A percentile compares a stretch with the other conserved stretches of the same genome.
These are phyloP conservation scores for Lepiota brunneoincarnata DNA, from an alignment of 768 basidiomycete species.

Conservation along the genomic window DNA sequence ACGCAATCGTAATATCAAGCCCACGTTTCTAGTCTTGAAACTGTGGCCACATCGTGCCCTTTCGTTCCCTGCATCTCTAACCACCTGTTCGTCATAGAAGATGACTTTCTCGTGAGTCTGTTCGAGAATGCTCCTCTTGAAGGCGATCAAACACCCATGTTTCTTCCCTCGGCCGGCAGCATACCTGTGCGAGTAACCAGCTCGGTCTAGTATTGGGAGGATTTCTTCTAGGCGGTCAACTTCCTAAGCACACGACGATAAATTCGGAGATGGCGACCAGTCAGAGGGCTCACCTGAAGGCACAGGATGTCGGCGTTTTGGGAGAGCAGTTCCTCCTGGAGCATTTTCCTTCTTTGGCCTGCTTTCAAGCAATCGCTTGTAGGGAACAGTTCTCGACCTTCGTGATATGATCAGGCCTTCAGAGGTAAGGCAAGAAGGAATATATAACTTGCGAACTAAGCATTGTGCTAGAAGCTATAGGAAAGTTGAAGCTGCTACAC, in stretches of 20 bases:
- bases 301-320: constrained; percentile 81
- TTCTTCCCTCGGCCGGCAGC: constrained; percentile 72
- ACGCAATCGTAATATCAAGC: constrained; percentile 65
- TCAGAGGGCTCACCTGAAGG: constrained; percentile 60
- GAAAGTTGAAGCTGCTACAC: neutral
- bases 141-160: constrained; percentile 86
- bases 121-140: constrained; percentile 49
- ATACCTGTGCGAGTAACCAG: constrained; percentile 64
- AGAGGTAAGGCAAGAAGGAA: neutral
- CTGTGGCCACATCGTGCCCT: constrained; percentile 48
- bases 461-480: constrained; percentile 72
- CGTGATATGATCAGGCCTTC: neutral
- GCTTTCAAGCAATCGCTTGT: constrained; percentile 84
- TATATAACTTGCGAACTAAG: constrained; percentile 63
- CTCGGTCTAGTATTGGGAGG: constrained; percentile 59
- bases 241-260: constrained; percentile 50
- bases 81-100: constrained; percentile 64
- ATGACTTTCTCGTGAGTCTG: constrained; percentile 47
- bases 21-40: constrained; percentile 80
- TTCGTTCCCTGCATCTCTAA: constrained; percentile 37
- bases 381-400: constrained; percentile 81
- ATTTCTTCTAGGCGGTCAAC: constrained; percentile 80
- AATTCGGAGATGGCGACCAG: neutral
- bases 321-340: constrained; percentile 69
- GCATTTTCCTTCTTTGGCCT: constrained; percentile 68